Conservation (phyloP, 768 basidiomycete species). For the Leccinellum luteum region DNA sequence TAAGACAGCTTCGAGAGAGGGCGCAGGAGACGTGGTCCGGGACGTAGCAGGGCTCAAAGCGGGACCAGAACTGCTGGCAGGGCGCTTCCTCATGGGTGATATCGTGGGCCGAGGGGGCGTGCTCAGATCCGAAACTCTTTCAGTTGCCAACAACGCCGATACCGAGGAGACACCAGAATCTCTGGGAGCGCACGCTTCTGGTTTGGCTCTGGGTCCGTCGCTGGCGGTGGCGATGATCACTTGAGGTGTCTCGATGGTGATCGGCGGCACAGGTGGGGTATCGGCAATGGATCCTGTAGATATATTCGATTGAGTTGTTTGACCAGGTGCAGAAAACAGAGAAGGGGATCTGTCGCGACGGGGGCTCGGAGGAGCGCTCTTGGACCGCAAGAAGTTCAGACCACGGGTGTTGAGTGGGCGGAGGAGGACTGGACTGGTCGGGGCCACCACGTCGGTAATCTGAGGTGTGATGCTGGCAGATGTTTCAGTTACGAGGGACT, state of each 20-base stretch:
- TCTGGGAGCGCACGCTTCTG: neutral
- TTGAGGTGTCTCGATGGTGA: neutral
- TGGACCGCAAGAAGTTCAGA: conserved; percentile 51
- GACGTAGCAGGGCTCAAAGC: conserved; percentile 17
- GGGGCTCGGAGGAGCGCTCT: conserved; percentile 58
- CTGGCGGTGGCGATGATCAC: neutral
- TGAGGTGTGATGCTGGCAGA: conserved; percentile 5
- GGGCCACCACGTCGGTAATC: conserved; percentile 6
- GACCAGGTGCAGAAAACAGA: conserved; percentile 3
- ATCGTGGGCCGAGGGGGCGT: neutral
- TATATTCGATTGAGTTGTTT: neutral
- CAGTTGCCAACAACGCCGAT: neutral
- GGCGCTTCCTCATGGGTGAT: conserved; percentile 12
- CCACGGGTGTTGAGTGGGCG: conserved; percentile 46
- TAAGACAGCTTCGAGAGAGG: conserved; percentile 64
- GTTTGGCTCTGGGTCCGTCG: conserved; percentile 4
- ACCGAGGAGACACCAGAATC: neutral
- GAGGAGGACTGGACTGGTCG: conserved; percentile 32
- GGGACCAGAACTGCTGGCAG: conserved; percentile 13
- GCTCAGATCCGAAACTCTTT: neutral
- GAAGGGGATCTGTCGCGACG: conserved; percentile 21
- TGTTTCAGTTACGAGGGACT: conserved; percentile 23
- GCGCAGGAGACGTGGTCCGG: conserved; percentile 46
- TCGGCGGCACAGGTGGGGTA: neutral
- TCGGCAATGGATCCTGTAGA: neutral